Conservation (phyloP, 352 stramenopile genomes). For the Globisporangium acanthophoron region DNA sequence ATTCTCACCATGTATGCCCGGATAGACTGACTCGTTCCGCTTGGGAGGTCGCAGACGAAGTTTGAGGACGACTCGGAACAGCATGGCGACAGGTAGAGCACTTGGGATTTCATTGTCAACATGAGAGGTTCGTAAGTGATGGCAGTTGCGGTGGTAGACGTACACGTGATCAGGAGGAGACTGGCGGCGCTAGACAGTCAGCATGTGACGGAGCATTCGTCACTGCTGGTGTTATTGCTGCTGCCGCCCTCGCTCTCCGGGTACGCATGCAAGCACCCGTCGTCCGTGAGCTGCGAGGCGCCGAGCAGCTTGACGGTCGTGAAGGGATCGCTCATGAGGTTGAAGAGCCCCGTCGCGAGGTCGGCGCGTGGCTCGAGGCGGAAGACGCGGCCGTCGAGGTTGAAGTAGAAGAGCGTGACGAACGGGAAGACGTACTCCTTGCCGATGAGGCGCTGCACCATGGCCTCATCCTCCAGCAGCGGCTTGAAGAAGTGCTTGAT, state of each 20-base stretch:
- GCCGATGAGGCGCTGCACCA: constrained; percentile 61
- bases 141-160: not conserved
- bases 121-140: not conserved
- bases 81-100: not conserved
- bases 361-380: constrained; percentile 46
- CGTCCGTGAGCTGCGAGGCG: constrained; percentile 41
- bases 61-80: not conserved
- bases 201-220: not conserved
- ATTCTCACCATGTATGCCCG: constrained; percentile 53
- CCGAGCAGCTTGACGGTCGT: constrained; percentile 45
- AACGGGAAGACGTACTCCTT: constrained; percentile 55
- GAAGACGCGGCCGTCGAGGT: constrained; percentile 38
- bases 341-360: constrained; percentile 39
- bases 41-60: not conserved
- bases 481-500: constrained; percentile 63
- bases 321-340: constrained; percentile 49
- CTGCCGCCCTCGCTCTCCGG: constrained; percentile 10
- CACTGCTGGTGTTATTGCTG: not conserved
- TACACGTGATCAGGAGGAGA: not conserved
- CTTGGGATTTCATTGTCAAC: not conserved
- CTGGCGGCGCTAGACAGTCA: not conserved
- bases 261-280: constrained; percentile 54
- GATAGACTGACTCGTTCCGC: constrained; percentile 4
- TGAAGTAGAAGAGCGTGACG: constrained; percentile 52
- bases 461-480: constrained; percentile 39